These are phyloP conservation scores for Croton setiger DNA, from an alignment of 441 rosid genomes.

Conservation along the genomic window DNA sequence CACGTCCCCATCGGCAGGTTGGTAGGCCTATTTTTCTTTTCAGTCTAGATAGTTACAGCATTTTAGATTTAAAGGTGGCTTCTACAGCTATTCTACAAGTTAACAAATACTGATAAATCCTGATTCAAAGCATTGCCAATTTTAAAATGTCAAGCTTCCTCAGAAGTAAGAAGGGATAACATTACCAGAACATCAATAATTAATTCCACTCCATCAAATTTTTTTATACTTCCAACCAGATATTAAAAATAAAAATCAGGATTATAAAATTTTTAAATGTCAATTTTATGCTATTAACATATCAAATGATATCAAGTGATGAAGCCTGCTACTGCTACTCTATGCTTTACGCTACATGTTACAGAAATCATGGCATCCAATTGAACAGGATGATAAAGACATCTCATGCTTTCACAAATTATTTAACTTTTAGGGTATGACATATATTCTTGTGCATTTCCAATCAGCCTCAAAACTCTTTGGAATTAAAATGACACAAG, in stretches of 20 bases:
- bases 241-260: background rate
- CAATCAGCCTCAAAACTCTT: constrained; percentile 2
- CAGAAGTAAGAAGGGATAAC: background rate
- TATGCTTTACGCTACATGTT: background rate
- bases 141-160: background rate
- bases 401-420: background rate
- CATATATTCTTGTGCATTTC: background rate
- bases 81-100: background rate
- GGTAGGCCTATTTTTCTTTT: background rate
- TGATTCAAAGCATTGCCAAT: background rate
- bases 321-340: background rate
- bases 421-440: background rate
- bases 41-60: background rate
- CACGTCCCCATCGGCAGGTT: background rate
- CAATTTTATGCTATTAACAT: background rate
- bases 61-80: background rate
- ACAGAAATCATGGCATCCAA: background rate
- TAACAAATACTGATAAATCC: background rate
- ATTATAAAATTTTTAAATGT: background rate
- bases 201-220: background rate
- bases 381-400: constrained; percentile 1
- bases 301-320: background rate
- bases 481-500: background rate
- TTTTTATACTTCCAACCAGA: background rate
- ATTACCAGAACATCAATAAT: background rate